Evolutionary conservation across 2,329 filamentous ascomycete genomes (phyloP).

Genomic region (Colletotrichum somersetense): DNA sequence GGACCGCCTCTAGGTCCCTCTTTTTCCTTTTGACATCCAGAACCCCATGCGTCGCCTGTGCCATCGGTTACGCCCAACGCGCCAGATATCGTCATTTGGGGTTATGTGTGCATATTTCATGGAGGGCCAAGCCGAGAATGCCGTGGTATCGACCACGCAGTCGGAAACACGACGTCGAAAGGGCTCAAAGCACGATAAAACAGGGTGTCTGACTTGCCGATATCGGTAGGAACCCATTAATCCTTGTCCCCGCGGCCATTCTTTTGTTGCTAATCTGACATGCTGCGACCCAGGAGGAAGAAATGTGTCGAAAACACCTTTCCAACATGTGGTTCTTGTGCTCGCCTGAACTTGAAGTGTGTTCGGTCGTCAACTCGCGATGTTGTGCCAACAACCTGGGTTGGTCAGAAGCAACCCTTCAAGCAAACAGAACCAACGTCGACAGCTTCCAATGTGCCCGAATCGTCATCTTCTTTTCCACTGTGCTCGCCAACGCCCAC

Average conservation of each 20-base stretch:
- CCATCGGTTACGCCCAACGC: slow-evolving; percentile 28
- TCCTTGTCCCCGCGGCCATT: not conserved
- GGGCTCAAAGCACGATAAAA: slow-evolving; percentile 42
- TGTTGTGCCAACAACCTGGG: slow-evolving; percentile 37
- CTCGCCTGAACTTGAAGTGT: slow-evolving; percentile 40
- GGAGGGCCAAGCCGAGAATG: not conserved
- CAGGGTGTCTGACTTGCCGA: slow-evolving; percentile 42
- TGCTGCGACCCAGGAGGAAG: slow-evolving; percentile 29
- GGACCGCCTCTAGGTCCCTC: slow-evolving; percentile 22
- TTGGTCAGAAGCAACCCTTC: slow-evolving; percentile 17
- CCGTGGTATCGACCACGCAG: slow-evolving; percentile 6
- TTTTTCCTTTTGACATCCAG: slow-evolving; percentile 27
- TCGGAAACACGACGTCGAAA: slow-evolving; percentile 34
- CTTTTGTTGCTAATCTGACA: slow-evolving; percentile 17
- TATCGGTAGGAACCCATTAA: slow-evolving; percentile 34
- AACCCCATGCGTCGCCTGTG: slow-evolving; percentile 18
- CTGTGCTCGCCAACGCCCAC: slow-evolving; percentile 1
- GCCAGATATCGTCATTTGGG: not conserved
- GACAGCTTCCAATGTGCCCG: not conserved
- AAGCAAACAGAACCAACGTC: not conserved
- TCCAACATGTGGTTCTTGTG: slow-evolving; percentile 38
- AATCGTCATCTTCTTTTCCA: slow-evolving; percentile 1
- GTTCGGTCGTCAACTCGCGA: slow-evolving; percentile 36
- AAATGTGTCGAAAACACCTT: slow-evolving; percentile 42
- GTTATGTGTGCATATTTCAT: not conserved